A percentile compares a stretch with the other conserved stretches of the same genome.
Conservation (phyloP, 805 yeast species). For the Pichia kluyveri region DNA sequence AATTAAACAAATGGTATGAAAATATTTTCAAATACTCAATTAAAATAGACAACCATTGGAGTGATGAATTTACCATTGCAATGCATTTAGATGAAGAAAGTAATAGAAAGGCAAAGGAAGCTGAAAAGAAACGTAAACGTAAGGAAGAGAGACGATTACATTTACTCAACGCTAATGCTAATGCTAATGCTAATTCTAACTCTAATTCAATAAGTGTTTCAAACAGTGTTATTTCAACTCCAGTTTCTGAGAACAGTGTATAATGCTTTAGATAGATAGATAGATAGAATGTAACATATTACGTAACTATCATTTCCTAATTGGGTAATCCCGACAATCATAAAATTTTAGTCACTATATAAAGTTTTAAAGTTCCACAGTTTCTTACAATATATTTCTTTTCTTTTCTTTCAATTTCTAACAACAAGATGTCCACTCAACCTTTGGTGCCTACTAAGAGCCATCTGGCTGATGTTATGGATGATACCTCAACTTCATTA, state of each 20-base stretch:
- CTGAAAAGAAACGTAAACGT: conserved; percentile 33
- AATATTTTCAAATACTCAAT: conserved; percentile 22
- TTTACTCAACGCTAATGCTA: neutral
- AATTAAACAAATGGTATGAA: conserved; percentile 15
- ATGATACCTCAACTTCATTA: conserved; percentile 20
- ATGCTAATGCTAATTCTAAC: neutral
- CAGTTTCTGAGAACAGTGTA: neutral
- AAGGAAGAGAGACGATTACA: conserved; percentile 20
- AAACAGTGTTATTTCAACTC: neutral
- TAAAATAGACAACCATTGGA: conserved; percentile 22
- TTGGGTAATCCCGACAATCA: neutral
- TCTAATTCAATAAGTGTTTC: neutral
- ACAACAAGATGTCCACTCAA: neutral
- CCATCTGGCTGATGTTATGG: conserved; percentile 5
- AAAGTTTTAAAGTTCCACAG: too few species aligned
- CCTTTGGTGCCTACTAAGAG: neutral
- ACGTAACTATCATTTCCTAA: neutral
- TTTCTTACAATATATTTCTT: too few species aligned
- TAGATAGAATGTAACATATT: too few species aligned
- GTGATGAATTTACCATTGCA: conserved; percentile 18
- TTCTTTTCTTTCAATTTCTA: too few species aligned
- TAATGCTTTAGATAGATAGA: too few species aligned
- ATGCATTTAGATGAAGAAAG: conserved; percentile 15
- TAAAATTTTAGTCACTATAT: too few species aligned
- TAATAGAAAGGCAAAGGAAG: conserved; percentile 10